Evolutionary conservation across 352 stramenopile genomes (phyloP), one percentile per base, ranked within the genome.

Genomic region (Thalassiosira livingstoniorum): DNA sequence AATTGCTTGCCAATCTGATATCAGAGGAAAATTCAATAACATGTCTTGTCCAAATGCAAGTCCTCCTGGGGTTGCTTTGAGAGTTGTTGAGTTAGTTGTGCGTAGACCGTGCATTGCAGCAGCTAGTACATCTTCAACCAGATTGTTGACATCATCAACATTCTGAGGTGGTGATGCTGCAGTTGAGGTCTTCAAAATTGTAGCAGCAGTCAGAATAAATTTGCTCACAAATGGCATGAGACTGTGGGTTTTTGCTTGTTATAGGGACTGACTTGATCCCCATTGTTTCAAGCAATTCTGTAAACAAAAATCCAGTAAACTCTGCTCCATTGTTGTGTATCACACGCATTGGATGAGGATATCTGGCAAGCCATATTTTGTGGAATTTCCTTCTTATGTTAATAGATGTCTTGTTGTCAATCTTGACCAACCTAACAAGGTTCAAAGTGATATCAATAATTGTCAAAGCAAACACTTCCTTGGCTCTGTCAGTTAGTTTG

Each of bases 1-100:
- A 62, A 89, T 85, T 31, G 58, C 29, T 47, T 77, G 39, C 61
- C 58, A 85, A 71, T 89, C 75, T 42, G 78, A 69, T 57, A 86
- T 70, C 2, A 87, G n/a, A 1, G 67, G 75, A 45, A 86, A 76
- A 51, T 89, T 78, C 0, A 90, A 61, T 53, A 90, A 80, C 83
- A 90, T 90, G 47, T 92, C 82, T 47, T 82, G 65, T 15, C 32
- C 60, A 67, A 67, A 68, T n/a, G 76, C 80, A 18, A 91, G 37
- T 15, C 67, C 45, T 29, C 84, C 85, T 39, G 87, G 87, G 43
- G 63, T 75, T 7, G 65, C 60, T 32, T 43, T 23, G 18, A 88
- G 18, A 4, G 69, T 67, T 45, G 69, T 71, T n/a, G 74, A 18
- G 11, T 85, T 21, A 31, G 57, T 75, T 34, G 64, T 72, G 37